Conservation (phyloP, 192 early-diverging fungal species). For the Funneliformis geosporum region DNA sequence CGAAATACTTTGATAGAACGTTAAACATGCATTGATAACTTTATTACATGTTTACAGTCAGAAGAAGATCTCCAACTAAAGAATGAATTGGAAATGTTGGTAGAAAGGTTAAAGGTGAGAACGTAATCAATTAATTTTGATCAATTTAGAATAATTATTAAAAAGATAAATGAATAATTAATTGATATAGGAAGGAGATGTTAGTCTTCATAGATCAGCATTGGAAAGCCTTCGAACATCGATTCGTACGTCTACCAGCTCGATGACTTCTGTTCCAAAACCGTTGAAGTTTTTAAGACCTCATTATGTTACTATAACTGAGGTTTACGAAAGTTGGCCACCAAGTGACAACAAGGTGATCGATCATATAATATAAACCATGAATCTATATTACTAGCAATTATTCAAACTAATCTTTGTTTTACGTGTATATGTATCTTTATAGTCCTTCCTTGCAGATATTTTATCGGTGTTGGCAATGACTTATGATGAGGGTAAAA, state of each 20-base stretch:
- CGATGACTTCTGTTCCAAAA: constrained; percentile 99
- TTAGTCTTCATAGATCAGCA: constrained; percentile 77
- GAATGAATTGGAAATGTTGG: constrained; percentile 91
- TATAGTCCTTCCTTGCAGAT: constrained; percentile 82
- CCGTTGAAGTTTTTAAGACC: constrained; percentile 94
- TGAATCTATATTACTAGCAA: neutral
- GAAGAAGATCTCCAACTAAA: constrained; percentile 97
- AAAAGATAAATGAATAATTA: neutral
- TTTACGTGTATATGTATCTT: neutral
- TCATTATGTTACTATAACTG: constrained; percentile 73
- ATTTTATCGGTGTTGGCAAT: constrained; percentile 96
- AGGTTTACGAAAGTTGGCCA: constrained; percentile 76
- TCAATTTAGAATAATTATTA: neutral
- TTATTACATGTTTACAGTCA: constrained; percentile 58
- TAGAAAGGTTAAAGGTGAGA: constrained; percentile 85
- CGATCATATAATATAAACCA: constrained; percentile 8
- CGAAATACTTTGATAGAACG: neutral
- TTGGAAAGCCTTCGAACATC: constrained; percentile 85
- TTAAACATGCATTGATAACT: constrained; percentile 15
- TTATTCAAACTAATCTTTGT: neutral
- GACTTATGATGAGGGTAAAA: constrained; percentile 90
- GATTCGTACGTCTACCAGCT: constrained; percentile 93
- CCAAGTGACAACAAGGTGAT: constrained; percentile 71
- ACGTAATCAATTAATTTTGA: neutral
- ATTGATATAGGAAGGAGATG: constrained; percentile 62